A percentile compares a stretch with the other conserved stretches of the same genome.
Conservation (phyloP, 176 grass and related monocot genomes). For the Eragrostis nindensis region DNA sequence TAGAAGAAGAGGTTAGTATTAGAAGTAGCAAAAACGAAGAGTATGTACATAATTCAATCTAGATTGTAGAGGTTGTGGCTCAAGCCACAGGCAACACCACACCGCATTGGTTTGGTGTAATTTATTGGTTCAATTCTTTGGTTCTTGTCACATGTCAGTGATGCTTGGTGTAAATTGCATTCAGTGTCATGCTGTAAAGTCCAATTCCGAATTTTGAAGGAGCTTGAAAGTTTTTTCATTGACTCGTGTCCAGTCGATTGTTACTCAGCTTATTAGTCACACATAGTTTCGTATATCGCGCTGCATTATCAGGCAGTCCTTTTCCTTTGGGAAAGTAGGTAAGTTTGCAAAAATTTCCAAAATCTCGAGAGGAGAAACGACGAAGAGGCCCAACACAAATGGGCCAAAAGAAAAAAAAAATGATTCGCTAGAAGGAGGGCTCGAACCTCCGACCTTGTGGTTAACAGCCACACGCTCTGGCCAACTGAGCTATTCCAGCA, state of each 20-base stretch:
- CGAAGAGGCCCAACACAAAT: not conserved
- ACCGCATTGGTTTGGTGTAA: conserved; percentile 29
- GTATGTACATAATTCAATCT: conserved; percentile 43
- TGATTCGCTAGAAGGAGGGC: conserved; percentile 65
- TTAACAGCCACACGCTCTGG: conserved; percentile 97
- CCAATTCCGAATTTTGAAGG: not conserved
- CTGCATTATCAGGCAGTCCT: no score
- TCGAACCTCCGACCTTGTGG: conserved; percentile 94
- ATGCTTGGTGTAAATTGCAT: conserved; percentile 5
- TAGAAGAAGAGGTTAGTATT: not conserved
- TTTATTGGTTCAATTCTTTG: not conserved
- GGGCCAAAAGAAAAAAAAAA: not conserved
- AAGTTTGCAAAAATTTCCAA: no score
- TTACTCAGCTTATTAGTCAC: no score
- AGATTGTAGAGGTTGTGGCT: conserved; percentile 26
- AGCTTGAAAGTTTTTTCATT: not conserved
- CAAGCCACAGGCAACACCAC: conserved; percentile 6
- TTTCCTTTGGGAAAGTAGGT: no score
- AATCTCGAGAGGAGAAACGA: no score
- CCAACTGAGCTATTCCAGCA: conserved; percentile 92
- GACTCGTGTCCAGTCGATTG: no score
- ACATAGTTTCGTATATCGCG: no score
- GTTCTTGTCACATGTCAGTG: not conserved
- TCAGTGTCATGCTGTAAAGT: not conserved
- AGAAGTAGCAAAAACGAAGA: not conserved